Percentiles rank a stretch among this genome's conserved stretches.
Evolutionary conservation across 176 grass and related monocot genomes (phyloP).

Genomic region (Carex parvula): DNA sequence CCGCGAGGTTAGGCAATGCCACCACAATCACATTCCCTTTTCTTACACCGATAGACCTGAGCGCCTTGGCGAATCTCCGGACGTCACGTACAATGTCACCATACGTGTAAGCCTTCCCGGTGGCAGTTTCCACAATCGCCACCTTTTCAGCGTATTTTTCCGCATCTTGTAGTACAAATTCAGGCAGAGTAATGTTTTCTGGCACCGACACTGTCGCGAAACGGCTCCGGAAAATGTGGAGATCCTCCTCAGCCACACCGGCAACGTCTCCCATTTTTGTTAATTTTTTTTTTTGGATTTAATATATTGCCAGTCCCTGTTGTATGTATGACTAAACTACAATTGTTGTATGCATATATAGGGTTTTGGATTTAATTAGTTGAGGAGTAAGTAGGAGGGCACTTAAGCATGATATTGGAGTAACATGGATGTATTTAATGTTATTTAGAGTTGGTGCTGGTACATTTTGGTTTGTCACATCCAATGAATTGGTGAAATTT

Average conservation of each 20-base stretch:
- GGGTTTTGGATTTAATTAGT: neutral
- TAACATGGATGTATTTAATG: neutral
- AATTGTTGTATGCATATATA: conserved; percentile 18
- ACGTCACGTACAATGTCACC: conserved; percentile 48
- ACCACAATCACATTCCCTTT: conserved; percentile 72
- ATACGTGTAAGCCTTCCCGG: conserved; percentile 57
- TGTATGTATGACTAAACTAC: conserved; percentile 18
- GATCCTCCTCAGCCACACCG: conserved; percentile 33
- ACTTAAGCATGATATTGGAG: conserved; percentile 14
- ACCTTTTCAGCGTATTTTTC: conserved; percentile 53
- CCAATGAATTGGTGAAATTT: neutral
- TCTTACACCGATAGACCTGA: conserved; percentile 56
- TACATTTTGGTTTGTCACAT: conserved; percentile 9
- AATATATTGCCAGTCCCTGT: neutral
- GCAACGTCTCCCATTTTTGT: conserved; percentile 7
- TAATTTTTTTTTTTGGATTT: neutral
- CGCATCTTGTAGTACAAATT: conserved; percentile 61
- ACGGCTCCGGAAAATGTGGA: conserved; percentile 68
- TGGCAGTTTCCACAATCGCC: conserved; percentile 59
- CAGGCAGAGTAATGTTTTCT: conserved; percentile 58
- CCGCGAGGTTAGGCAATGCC: conserved; percentile 63
- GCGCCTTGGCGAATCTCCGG: conserved; percentile 55
- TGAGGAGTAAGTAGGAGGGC: conserved; percentile 22
- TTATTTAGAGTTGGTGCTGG: neutral
- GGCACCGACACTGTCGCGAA: conserved; percentile 49